A percentile compares a stretch with the other conserved stretches of the same genome.
Conservation (phyloP, 2,329 filamentous ascomycete species). For the Colletotrichum orchidophilum region DNA sequence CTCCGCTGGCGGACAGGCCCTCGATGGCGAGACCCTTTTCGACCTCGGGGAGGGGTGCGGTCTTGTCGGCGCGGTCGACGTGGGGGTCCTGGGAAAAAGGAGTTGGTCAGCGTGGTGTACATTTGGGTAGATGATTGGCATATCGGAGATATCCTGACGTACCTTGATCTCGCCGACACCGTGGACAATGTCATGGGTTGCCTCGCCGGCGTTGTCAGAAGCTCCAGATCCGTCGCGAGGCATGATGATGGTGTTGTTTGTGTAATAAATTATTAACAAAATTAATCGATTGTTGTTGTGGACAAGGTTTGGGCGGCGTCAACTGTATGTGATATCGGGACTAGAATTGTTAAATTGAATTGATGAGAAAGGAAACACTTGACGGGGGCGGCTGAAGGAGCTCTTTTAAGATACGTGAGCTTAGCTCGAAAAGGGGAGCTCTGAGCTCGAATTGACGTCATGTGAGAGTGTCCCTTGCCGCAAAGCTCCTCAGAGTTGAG, state of each 20-base stretch:
- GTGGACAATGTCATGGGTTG: slow-evolving; percentile 53
- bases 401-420: neutral
- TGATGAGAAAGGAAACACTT: no score
- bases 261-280: no score
- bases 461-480: neutral
- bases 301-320: no score
- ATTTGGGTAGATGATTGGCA: neutral
- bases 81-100: slow-evolving; percentile 34
- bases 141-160: slow-evolving; percentile 24
- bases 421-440: neutral
- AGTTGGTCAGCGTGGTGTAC: neutral
- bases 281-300: no score
- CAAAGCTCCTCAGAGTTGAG: neutral
- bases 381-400: neutral
- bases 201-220: slow-evolving; percentile 56
- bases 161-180: slow-evolving; percentile 52
- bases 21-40: slow-evolving; percentile 55
- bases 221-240: slow-evolving; percentile 60
- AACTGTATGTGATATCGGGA: no score
- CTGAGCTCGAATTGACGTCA: slow-evolving; percentile 21
- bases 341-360: neutral
- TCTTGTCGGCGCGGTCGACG: slow-evolving; percentile 59
- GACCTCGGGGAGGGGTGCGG: slow-evolving; percentile 56
- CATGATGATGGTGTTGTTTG: slow-evolving; percentile 46
- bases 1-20: slow-evolving; percentile 53